Percentiles rank a stretch among this genome's conserved stretches.
These are phyloP conservation scores for Colletotrichum karsti DNA, from an alignment of 2,329 filamentous ascomycete genomes.

Conservation along the genomic window DNA sequence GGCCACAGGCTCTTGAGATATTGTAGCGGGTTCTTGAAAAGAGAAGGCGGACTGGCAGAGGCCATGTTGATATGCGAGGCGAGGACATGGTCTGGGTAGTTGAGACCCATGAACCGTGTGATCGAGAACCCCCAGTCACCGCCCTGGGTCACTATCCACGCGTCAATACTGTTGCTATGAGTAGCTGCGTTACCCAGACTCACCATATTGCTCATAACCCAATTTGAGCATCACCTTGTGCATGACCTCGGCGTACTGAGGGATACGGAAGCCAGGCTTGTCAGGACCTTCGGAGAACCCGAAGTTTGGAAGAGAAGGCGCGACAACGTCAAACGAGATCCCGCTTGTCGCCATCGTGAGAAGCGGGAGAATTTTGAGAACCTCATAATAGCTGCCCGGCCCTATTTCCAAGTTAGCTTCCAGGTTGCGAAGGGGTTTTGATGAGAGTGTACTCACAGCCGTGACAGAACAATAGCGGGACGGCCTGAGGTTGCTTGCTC, in stretches of 20 bases:
- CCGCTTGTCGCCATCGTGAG: constrained; percentile 44
- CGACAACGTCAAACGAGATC: constrained; percentile 64
- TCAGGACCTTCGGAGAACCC: constrained; percentile 54
- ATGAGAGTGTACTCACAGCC: constrained; percentile 56
- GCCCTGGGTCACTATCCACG: constrained; percentile 60
- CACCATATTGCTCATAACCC: constrained; percentile 69
- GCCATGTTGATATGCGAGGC: constrained; percentile 71
- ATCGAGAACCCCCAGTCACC: constrained; percentile 78
- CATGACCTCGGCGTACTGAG: constrained; percentile 58
- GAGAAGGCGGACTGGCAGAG: constrained; percentile 54
- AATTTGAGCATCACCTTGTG: constrained; percentile 76
- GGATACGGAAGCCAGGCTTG: constrained; percentile 40
- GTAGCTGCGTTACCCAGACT: constrained; percentile 26
- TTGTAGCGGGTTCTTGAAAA: constrained; percentile 61
- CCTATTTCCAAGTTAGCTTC: constrained; percentile 33
- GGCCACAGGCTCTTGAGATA: constrained; percentile 65
- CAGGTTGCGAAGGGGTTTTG: background rate
- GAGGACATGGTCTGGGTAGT: constrained; percentile 65
- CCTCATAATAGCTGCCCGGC: constrained; percentile 77
- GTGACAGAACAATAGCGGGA: constrained; percentile 75
- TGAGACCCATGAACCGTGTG: constrained; percentile 66
- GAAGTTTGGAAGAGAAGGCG: constrained; percentile 65
- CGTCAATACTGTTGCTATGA: background rate
- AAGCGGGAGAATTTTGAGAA: constrained; percentile 65
- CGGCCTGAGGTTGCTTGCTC: constrained; percentile 57